A percentile compares a stretch with the other conserved stretches of the same genome.
Conservation (phyloP, 306 rosid species). For the Pueraria montana region DNA sequence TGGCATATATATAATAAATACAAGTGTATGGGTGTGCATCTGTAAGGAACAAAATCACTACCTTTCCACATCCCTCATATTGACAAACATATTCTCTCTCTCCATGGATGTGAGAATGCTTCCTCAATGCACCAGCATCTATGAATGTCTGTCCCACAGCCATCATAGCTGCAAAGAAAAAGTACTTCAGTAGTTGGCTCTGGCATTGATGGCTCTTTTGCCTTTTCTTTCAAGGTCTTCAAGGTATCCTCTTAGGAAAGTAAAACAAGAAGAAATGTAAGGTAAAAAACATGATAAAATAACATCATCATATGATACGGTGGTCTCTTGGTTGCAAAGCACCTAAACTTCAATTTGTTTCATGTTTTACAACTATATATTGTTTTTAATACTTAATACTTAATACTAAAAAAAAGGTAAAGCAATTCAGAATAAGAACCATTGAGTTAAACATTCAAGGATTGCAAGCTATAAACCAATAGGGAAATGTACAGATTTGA, state of each 20-base stretch:
- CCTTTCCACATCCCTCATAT: constrained; percentile 96
- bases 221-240: constrained; percentile 81
- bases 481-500: not conserved
- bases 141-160: constrained; percentile 97
- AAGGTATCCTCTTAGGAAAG: constrained; percentile 71
- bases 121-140: constrained; percentile 97
- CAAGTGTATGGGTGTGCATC: not conserved
- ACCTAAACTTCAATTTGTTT: constrained; percentile 21
- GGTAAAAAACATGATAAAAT: no score
- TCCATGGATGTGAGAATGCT: constrained; percentile 97
- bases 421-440: not conserved
- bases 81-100: constrained; percentile 91
- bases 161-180: constrained; percentile 94
- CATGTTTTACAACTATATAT: not conserved
- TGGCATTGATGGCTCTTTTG: constrained; percentile 69
- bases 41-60: constrained; percentile 44
- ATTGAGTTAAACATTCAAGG: not conserved
- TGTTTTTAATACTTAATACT: no score
- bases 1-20: not conserved
- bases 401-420: not conserved
- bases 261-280: constrained; percentile 35
- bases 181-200: constrained; percentile 98
- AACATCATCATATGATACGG: not conserved
- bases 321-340: constrained; percentile 31
- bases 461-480: not conserved